Base-by-base conservation (phyloP, 177 flowering plant species). In the Tripterygium wilfordii region DNA sequence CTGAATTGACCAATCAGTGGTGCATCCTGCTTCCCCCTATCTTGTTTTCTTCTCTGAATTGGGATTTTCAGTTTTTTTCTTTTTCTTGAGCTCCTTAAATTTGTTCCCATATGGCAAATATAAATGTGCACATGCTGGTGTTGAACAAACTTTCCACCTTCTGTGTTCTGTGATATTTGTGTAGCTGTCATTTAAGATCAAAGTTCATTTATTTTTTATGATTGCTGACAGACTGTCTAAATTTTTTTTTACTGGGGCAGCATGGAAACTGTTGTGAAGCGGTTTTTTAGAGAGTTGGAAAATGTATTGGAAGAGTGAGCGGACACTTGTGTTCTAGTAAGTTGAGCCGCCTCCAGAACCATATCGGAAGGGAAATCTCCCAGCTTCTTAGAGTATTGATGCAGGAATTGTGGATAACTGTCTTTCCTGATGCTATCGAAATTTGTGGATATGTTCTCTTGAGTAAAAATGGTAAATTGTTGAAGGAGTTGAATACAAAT, bases 231-330 rank as follows among this genome's bases (percentile, higher is more conserved):
- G 28, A 24, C 8, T 28, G 13, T 9, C 1, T 25, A 14, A 17
- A 7, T 10, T 32, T 23, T 8, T 23, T 40, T 20, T 24, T 10
- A 12, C 29, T 56, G 15, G 2, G 58, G 54, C 64, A 70, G 75
- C 67, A 14, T 70, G 75, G 75, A 65, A 70, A 36, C 53, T 70
- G 25, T 48, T 62, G 65, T 70, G 60, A 70, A 56, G 65, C 18
- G 41, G 3, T 20, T 14, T 37, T 17, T 53, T 38, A 30, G 36
- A 43, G 41, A 30, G 27, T 35, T 40, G 32, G 23, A 15, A 5
- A 28, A 10, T 28, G 35, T 12, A 23, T 8, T 15, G 15, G 35
- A 39, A 22, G 44, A 48, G 9, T 21, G 36, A 49, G 56, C 42
- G 12, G 52, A n/a, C 56, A 16, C 40, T 36, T 5, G 10, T 18